Evolutionary conservation across 805 yeast species (phyloP).

Genomic region (Kodamaea kaohsiungensis): DNA sequence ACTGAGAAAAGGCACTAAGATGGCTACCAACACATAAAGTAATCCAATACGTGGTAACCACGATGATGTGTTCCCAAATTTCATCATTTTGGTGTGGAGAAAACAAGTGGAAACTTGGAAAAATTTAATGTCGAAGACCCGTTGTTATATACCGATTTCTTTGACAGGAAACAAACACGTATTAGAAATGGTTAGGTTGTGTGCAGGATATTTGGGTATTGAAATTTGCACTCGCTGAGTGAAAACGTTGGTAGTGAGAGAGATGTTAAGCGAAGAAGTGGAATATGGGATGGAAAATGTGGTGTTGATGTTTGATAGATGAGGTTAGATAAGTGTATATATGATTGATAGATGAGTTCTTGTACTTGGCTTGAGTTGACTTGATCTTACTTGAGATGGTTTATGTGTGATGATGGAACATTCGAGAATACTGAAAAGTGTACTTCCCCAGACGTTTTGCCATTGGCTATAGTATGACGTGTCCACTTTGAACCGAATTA

Average conservation of each 20-base stretch:
- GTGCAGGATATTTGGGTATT: too few relatives aligned
- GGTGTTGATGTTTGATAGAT: not conserved
- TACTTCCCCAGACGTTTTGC: not conserved
- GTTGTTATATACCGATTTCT: slow-evolving; percentile 7
- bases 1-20: slow-evolving; percentile 39
- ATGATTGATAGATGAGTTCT: too few relatives aligned
- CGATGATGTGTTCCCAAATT: slow-evolving; percentile 8
- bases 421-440: not conserved
- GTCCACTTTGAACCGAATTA: not conserved
- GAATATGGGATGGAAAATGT: not conserved
- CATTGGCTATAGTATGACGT: not conserved
- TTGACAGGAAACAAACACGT: slow-evolving; percentile 5
- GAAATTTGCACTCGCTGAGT: too few relatives aligned
- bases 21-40: slow-evolving; percentile 34
- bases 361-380: too few relatives aligned
- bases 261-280: not conserved
- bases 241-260: not conserved
- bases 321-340: too few relatives aligned
- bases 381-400: not conserved
- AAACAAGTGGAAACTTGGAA: not conserved
- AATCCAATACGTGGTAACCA: slow-evolving; percentile 20
- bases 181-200: not conserved
- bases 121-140: not conserved
- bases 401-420: not conserved
- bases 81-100: slow-evolving; percentile 9